Evolutionary conservation across 441 rosid genomes (phyloP), one percentile per base, ranked within the genome.

Genomic region (Gossypium schwendimanii): DNA sequence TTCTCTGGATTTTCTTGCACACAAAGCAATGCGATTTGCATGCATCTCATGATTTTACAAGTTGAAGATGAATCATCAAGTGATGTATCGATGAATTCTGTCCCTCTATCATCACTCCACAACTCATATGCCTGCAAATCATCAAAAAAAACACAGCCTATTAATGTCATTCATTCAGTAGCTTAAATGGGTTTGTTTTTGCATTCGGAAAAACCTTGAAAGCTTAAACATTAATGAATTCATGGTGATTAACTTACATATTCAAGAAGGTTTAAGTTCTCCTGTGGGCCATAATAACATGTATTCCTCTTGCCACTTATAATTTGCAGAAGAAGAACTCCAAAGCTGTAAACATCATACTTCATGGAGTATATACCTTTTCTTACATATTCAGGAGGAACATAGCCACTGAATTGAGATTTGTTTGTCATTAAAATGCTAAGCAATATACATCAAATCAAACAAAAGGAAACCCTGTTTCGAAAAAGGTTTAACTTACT

Each of bases 1-100:
- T 81, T 79, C 1, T 6, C 60, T 3, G 84, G 63, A 14, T 75
- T 21, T 68, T 75, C 81, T 21, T 83, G 84, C 20, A 83, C 77
- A 28, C 86, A 80, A 2, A 83, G 50, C 62, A 80, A 63, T 24
- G 77, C 82, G 14, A 83, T 63, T 49, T 77, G 84, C 65, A 83
- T 15, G 60, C 81, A 80, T 75, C 64, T 74, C 66, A 65, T 21
- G 15, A 79, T n/a, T 52, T 76, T 75, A 28, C 76, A 69, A 0
- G 76, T 20, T 0, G 80, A 77, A 6, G 68, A 59, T 14, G 76
- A 71, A 65, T 81, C 77, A 4, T 75, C 78, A 10, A 81, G 64
- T 36, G 75, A 70, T n/a, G 79, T 28, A 14, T 81, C 84, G 36
- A 79, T 9, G 23, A 83, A 75, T 44, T 81, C 82, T 68, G 44